A percentile compares a stretch with the other conserved stretches of the same genome.
Evolutionary conservation across 2,329 filamentous ascomycete genomes (phyloP).

Genomic region (Fusarium nelsonii): DNA sequence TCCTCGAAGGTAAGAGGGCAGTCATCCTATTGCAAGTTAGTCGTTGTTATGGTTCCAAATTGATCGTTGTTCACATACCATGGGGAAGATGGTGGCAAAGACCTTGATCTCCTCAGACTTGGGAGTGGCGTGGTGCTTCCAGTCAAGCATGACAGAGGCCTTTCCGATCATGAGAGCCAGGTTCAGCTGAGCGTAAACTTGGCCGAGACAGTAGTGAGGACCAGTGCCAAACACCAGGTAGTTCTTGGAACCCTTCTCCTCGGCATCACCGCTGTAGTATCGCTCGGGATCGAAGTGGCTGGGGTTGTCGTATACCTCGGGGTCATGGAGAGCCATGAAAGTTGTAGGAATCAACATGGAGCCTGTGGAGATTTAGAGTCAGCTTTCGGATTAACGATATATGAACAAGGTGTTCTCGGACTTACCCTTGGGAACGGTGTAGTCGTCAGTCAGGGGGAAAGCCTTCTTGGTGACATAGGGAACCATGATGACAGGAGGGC

Average conservation of each 20-base stretch:
- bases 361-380: conserved; percentile 58
- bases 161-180: conserved; percentile 91
- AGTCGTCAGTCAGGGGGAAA: conserved; percentile 88
- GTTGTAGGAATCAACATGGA: conserved; percentile 95
- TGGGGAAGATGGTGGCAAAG: conserved; percentile 97
- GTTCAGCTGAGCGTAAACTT: conserved; percentile 91
- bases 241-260: conserved; percentile 89
- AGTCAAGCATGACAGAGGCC: conserved; percentile 87
- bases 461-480: conserved; percentile 95
- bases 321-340: conserved; percentile 91
- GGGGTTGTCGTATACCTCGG: conserved; percentile 90
- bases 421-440: conserved; percentile 90
- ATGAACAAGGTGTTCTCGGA: neutral
- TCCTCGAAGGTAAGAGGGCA: conserved; percentile 80
- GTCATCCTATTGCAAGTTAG: conserved; percentile 73
- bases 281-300: conserved; percentile 91
- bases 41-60: neutral
- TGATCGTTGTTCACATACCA: conserved; percentile 69
- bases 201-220: conserved; percentile 95
- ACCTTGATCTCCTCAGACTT: conserved; percentile 95
- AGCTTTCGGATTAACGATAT: conserved; percentile 8
- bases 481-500: conserved; percentile 96
- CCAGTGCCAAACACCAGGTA: conserved; percentile 96
- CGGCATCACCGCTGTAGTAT: conserved; percentile 90
- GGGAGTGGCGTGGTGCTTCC: conserved; percentile 88